phyloP scores from a whole-genome alignment of 2,329 filamentous ascomycete species.

The Colletotrichum incanum region DNA sequence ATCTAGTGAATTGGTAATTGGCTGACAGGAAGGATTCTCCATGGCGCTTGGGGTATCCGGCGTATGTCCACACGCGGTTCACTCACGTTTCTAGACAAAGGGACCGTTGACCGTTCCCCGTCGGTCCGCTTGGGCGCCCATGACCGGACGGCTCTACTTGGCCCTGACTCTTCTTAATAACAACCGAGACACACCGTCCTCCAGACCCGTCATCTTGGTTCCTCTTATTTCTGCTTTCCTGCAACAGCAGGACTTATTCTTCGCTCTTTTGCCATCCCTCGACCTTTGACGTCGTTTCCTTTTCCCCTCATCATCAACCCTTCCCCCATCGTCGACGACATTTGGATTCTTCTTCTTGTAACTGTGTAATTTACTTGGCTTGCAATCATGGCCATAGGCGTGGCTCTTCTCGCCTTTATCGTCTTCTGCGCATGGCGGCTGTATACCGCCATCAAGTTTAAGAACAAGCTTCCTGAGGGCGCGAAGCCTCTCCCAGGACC shows the following conservation, averaged over 20 bases:
- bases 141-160: constrained; percentile 36
- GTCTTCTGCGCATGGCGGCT: constrained; percentile 41
- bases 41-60: constrained; percentile 40
- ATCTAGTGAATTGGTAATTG: constrained; percentile 8
- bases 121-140: constrained; percentile 38
- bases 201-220: constrained; percentile 25
- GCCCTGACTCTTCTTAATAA: constrained; percentile 41
- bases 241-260: constrained; percentile 30
- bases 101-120: constrained; percentile 40
- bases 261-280: constrained; percentile 21
- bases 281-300: constrained; percentile 16
- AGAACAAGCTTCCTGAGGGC: constrained; percentile 48
- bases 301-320: constrained; percentile 6
- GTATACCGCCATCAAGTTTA: constrained; percentile 32
- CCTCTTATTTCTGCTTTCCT: constrained; percentile 30
- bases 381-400: constrained; percentile 36
- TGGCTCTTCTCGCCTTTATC: constrained; percentile 39
- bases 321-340: neutral
- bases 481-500: constrained; percentile 50
- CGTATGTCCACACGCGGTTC: constrained; percentile 22
- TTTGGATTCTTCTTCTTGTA: neutral
- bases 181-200: constrained; percentile 33
- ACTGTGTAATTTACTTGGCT: constrained; percentile 18
- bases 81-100: constrained; percentile 34
- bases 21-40: constrained; percentile 1